A percentile compares a stretch with the other conserved stretches of the same genome.
phyloP scores from a whole-genome alignment of 2,329 filamentous ascomycete genomes.

The Leptographium procerum region DNA sequence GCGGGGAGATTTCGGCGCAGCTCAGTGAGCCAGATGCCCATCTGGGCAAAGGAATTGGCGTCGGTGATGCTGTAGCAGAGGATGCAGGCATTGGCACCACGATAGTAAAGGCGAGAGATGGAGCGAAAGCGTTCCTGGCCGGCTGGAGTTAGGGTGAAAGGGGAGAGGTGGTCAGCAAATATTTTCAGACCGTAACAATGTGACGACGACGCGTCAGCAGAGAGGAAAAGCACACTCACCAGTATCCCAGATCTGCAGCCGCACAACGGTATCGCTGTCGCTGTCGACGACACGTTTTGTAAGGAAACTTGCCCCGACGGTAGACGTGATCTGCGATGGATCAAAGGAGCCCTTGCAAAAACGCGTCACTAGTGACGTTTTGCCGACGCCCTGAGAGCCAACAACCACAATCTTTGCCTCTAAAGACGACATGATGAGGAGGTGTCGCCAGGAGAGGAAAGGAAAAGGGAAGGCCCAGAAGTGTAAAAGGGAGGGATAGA shows the following conservation, averaged over 20 bases:
- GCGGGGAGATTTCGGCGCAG: slow-evolving; percentile 65
- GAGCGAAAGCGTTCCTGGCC: slow-evolving; percentile 92
- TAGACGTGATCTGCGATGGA: slow-evolving; percentile 52
- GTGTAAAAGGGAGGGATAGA: too few species aligned
- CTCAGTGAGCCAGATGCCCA: slow-evolving; percentile 84
- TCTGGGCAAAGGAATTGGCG: slow-evolving; percentile 74
- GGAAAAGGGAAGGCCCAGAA: not conserved
- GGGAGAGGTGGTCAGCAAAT: not conserved
- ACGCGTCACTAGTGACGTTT: slow-evolving; percentile 66
- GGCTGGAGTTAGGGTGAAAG: slow-evolving; percentile 38
- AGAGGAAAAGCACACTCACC: slow-evolving; percentile 28
- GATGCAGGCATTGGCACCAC: slow-evolving; percentile 86
- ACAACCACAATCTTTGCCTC: slow-evolving; percentile 76
- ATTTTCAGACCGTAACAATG: not conserved
- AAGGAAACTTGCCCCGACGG: slow-evolving; percentile 71
- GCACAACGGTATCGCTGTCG: slow-evolving; percentile 74
- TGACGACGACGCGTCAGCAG: not conserved
- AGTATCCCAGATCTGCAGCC: slow-evolving; percentile 95
- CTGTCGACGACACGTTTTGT: slow-evolving; percentile 72
- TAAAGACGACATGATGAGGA: slow-evolving; percentile 42
- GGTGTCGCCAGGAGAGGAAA: not conserved
- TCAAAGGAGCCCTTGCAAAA: slow-evolving; percentile 64
- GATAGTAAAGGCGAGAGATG: slow-evolving; percentile 92
- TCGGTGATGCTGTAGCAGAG: slow-evolving; percentile 93
- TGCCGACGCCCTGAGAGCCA: slow-evolving; percentile 68